A percentile compares a stretch with the other conserved stretches of the same genome.
phyloP scores from a whole-genome alignment of 805 yeast genomes.

The Wickerhamiella slavikovae region DNA sequence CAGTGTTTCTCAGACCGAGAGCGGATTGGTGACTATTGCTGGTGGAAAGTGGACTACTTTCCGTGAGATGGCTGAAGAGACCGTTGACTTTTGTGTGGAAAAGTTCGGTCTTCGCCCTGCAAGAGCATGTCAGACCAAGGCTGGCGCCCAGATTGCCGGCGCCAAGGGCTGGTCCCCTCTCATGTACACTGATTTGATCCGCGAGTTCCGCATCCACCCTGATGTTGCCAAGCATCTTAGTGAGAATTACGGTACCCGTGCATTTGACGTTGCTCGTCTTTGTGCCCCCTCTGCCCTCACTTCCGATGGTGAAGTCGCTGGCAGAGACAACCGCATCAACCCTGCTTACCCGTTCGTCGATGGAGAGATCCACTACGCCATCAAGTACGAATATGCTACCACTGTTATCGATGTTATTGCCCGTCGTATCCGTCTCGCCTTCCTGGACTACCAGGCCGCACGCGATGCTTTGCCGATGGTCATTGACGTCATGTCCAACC shows the following conservation, averaged over 20 bases:
- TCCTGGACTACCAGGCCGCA: constrained; percentile 74
- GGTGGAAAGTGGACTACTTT: constrained; percentile 99
- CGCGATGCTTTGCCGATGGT: constrained; percentile 63
- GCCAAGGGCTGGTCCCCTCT: constrained; percentile 62
- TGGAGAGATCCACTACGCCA: constrained; percentile 71
- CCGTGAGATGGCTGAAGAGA: constrained; percentile 94
- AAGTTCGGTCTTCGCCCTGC: constrained; percentile 22
- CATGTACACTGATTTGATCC: constrained; percentile 59
- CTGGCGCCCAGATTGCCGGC: constrained; percentile 40
- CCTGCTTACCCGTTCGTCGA: constrained; percentile 51
- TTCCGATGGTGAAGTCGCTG: constrained; percentile 25
- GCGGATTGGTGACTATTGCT: constrained; percentile 70
- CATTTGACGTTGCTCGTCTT: constrained; percentile 45
- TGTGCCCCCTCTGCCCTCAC: constrained; percentile 16
- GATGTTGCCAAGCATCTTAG: constrained; percentile 65
- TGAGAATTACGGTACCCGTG: constrained; percentile 74
- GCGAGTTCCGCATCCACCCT: constrained; percentile 51
- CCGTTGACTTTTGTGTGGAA: constrained; percentile 52
- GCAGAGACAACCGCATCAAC: constrained; percentile 17
- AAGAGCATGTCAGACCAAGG: constrained; percentile 31
- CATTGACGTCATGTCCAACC: constrained; percentile 65
- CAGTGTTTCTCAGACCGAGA: constrained; percentile 46
- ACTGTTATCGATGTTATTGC: constrained; percentile 80
- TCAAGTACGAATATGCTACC: constrained; percentile 66
- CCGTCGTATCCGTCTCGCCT: constrained; percentile 84